Conservation (phyloP, 2,329 filamentous ascomycete species). For the Pseudogymnoascus sp. region DNA sequence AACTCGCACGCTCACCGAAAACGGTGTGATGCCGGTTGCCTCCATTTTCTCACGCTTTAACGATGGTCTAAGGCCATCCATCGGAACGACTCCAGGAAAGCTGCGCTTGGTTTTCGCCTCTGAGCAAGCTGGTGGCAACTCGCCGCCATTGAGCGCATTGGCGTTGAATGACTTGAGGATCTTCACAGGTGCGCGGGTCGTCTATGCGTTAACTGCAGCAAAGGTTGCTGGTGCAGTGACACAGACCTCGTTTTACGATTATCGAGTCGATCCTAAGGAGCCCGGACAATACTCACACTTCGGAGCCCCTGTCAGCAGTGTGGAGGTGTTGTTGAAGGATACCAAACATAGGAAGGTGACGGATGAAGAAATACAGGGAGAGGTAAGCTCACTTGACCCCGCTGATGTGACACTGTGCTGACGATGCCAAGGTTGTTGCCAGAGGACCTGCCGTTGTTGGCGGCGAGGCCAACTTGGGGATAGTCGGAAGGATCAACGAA, state of each 20-base stretch:
- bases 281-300: conserved; percentile 54
- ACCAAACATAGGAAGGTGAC: conserved; percentile 51
- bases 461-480: conserved; percentile 53
- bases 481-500: conserved; percentile 55
- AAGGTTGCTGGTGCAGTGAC: conserved; percentile 82
- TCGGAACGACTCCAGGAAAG: conserved; percentile 59
- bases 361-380: conserved; percentile 52
- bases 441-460: conserved; percentile 66
- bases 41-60: conserved; percentile 54
- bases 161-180: conserved; percentile 74
- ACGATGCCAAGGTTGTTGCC: conserved; percentile 51
- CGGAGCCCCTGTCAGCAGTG: conserved; percentile 68
- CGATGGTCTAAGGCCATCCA: conserved; percentile 45
- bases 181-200: conserved; percentile 67
- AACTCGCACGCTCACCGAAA: conserved; percentile 55
- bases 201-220: conserved; percentile 76
- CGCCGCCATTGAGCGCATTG: conserved; percentile 56
- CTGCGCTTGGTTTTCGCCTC: conserved; percentile 75
- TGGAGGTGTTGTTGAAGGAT: conserved; percentile 69
- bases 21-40: conserved; percentile 65
- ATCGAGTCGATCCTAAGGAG: conserved; percentile 46
- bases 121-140: conserved; percentile 56
- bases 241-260: conserved; percentile 84
- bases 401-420: conserved; percentile 10
- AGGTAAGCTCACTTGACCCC: conserved; percentile 39